phyloP scores from a whole-genome alignment of 768 basidiomycete species.

The Tricholomella constricta region DNA sequence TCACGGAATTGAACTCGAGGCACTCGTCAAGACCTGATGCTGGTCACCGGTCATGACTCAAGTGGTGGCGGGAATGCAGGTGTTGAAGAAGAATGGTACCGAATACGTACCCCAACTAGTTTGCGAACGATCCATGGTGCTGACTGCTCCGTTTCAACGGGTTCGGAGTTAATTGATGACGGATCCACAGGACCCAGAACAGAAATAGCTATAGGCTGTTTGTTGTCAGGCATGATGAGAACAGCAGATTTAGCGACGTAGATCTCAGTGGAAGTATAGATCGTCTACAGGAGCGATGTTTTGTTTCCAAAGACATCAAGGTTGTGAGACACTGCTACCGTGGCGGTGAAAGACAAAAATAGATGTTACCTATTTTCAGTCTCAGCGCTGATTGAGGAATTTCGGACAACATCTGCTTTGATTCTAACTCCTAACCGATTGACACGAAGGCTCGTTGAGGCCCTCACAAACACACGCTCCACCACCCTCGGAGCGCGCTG shows the following conservation, averaged over 20 bases:
- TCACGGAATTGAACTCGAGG: too few relatives aligned
- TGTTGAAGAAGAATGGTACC: not conserved
- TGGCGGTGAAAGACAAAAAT: not conserved
- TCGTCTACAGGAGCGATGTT: not conserved
- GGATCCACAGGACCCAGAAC: conserved; percentile 41
- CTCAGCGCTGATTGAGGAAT: not conserved
- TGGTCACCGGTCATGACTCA: too few relatives aligned
- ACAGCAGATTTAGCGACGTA: not conserved
- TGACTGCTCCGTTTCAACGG: conserved; percentile 53
- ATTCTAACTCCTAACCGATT: conserved; percentile 10
- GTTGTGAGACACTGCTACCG: not conserved
- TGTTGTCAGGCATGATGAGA: not conserved
- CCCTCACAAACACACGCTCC: conserved; percentile 31
- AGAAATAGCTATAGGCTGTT: not conserved
- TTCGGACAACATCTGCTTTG: conserved; percentile 11
- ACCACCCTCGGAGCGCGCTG: conserved; percentile 13
- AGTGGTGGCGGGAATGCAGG: not conserved
- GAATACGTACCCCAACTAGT: conserved; percentile 59
- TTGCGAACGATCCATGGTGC: too few relatives aligned
- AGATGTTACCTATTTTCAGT: not conserved
- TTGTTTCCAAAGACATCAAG: not conserved
- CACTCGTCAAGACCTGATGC: not conserved
- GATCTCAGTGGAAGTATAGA: not conserved
- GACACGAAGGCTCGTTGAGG: conserved; percentile 55
- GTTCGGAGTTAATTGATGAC: conserved; percentile 35